A percentile compares a stretch with the other conserved stretches of the same genome.
phyloP scores from a whole-genome alignment of 2,329 filamentous ascomycete genomes.

The Aspergillus sergii region DNA sequence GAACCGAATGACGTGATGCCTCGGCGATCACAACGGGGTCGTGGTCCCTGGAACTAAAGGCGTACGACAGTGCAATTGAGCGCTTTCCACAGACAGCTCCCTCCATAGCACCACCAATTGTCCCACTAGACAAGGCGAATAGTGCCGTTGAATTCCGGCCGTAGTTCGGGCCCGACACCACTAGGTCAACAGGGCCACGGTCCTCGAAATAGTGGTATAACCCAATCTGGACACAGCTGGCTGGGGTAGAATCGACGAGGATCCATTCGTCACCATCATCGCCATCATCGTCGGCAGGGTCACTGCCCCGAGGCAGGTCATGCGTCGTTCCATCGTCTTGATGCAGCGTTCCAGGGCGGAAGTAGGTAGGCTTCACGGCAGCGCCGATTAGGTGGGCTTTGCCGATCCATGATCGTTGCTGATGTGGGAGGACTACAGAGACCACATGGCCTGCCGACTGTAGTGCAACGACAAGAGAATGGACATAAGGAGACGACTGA shows the following conservation, averaged over 20 bases:
- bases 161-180: constrained; percentile 81
- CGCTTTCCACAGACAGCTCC: constrained; percentile 70
- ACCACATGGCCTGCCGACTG: constrained; percentile 79
- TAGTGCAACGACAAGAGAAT: constrained; percentile 71
- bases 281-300: constrained; percentile 54
- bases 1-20: constrained; percentile 73
- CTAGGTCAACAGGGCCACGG: constrained; percentile 71
- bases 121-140: constrained; percentile 77
- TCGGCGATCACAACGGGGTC: constrained; percentile 78
- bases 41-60: constrained; percentile 84
- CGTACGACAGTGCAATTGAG: constrained; percentile 83
- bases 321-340: constrained; percentile 70
- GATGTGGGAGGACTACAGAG: constrained; percentile 86
- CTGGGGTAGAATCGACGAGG: constrained; percentile 77
- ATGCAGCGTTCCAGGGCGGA: constrained; percentile 66
- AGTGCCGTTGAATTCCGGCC: constrained; percentile 80
- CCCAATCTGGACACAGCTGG: constrained; percentile 79
- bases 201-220: constrained; percentile 77
- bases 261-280: constrained; percentile 74
- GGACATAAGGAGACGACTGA: constrained; percentile 78
- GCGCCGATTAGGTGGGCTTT: constrained; percentile 96
- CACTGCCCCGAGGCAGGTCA: constrained; percentile 55
- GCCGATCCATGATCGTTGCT: constrained; percentile 95
- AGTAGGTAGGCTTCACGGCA: constrained; percentile 81
- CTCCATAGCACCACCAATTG: constrained; percentile 75